A percentile compares a stretch with the other conserved stretches of the same genome.
Conservation (phyloP, 805 yeast genomes). For the Wickerhamiella azymoides region DNA sequence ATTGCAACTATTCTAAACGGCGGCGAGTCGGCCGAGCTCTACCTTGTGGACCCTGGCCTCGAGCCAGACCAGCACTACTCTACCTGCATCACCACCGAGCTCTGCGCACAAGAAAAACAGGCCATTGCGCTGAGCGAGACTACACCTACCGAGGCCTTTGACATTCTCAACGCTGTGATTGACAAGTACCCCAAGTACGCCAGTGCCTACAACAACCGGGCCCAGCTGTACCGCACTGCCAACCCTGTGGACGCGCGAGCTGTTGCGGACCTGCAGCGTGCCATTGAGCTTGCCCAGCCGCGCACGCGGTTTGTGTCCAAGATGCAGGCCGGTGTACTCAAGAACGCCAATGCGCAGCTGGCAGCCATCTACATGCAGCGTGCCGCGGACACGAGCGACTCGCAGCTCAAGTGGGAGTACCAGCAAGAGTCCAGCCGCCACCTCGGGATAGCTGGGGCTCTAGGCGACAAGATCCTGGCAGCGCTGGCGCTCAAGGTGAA, state of each 20-base stretch:
- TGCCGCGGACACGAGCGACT: constrained; percentile 10
- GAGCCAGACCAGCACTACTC: constrained; percentile 5
- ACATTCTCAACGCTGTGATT: constrained; percentile 16
- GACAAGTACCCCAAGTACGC: constrained; percentile 21
- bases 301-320: constrained; percentile 16
- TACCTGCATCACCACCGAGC: neutral
- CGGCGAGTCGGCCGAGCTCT: neutral
- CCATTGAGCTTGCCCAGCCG: constrained; percentile 21
- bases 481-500: constrained; percentile 21
- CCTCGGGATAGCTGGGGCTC: constrained; percentile 20
- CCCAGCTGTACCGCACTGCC: constrained; percentile 16
- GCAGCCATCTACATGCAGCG: constrained; percentile 19
- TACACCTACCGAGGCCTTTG: constrained; percentile 11
- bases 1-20: constrained; percentile 1
- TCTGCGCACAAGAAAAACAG: constrained; percentile 18
- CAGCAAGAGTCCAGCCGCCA: constrained; percentile 22
- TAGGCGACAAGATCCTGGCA: constrained; percentile 22
- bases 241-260: constrained; percentile 6
- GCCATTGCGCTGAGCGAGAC: constrained; percentile 15
- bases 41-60: constrained; percentile 4
- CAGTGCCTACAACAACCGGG: constrained; percentile 25
- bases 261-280: constrained; percentile 17
- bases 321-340: constrained; percentile 23
- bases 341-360: constrained; percentile 23
- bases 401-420: constrained; percentile 18